Base-by-base conservation (phyloP, 2,329 filamentous ascomycete species). In the Stemphylium lycopersici region DNA sequence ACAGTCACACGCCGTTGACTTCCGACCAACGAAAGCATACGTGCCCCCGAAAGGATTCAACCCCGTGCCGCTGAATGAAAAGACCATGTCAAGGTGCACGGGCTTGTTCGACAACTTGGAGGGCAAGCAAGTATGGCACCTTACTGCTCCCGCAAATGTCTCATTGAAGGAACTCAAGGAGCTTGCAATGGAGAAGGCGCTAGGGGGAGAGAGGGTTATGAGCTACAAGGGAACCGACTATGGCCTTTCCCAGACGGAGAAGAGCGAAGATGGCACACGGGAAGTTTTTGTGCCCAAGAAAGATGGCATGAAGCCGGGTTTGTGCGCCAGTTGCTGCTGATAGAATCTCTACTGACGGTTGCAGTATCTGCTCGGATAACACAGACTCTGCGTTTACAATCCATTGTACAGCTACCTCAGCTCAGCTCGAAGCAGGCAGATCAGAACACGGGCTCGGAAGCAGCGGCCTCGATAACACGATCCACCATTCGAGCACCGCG, bases 61-160 rank as follows among this genome's bases (percentile, higher is more conserved):
- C 65, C 76, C 61, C 70, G 78, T 68, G 72, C 81, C 63, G 76
- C 83, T 67, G 74, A 84, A 55, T 72, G 81, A 62, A 15, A 66
- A 65, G 26, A 61, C 71, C 6, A 58, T 66, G 7, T 74, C 70
- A 7, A 69, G 67, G 36, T 51, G 67, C 6, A 48, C 67, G 7
- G 77, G 82, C 18, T 74, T 88, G 48, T 85, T 90, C 64, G 82
- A 78, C 65, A 83, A 84, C 63, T 71, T 88, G 6, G 78, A 85
- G 51, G 87, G 87, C 58, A 91, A 91, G 78, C 87, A 92, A 70
- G 80, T 92, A 55, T 93, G 89, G 90, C 90, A 91, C 71, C 90
- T 93, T 64, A 90, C 87, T 8, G 87, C 88, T 3, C 90, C 90
- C 2, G 83, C 86, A 5, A 85, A 84, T 10, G 77, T 91, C 2